Percentiles rank a stretch among this genome's conserved stretches.
phyloP scores from a whole-genome alignment of 306 rosid genomes.

The Rubus idaeus region DNA sequence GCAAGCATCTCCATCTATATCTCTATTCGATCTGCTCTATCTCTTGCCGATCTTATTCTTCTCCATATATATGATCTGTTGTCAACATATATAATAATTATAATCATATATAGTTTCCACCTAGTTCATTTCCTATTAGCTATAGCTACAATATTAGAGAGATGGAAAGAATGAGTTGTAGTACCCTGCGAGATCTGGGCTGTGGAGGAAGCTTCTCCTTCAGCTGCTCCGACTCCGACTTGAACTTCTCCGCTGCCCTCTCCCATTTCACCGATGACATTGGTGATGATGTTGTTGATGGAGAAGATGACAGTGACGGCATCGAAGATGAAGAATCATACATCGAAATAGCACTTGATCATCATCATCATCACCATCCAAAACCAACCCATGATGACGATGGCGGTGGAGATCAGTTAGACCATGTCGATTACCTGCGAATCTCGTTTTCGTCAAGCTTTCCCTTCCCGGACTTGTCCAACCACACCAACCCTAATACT shows the following conservation, averaged over 20 bases:
- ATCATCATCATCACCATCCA: slow-evolving; percentile 4
- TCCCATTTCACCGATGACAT: slow-evolving; percentile 24
- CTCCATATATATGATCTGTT: slow-evolving; percentile 1
- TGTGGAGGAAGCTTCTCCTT: slow-evolving; percentile 32
- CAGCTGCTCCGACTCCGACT: slow-evolving; percentile 18
- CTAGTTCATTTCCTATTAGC: not conserved
- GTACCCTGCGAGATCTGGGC: not conserved
- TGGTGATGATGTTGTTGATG: slow-evolving; percentile 24
- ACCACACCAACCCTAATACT: slow-evolving; percentile 4
- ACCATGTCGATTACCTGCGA: slow-evolving; percentile 30
- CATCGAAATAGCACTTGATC: slow-evolving; percentile 47
- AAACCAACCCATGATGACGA: not conserved
- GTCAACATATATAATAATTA: not conserved
- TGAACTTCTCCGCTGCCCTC: slow-evolving; percentile 19
- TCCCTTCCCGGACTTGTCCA: slow-evolving; percentile 14
- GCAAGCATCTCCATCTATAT: slow-evolving; percentile 11
- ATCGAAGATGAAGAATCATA: slow-evolving; percentile 29
- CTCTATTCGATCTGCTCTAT: not conserved
- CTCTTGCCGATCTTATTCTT: slow-evolving; percentile 16
- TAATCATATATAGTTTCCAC: not conserved
- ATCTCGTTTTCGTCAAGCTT: slow-evolving; percentile 53
- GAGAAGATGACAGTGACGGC: slow-evolving; percentile 5
- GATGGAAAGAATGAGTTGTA: slow-evolving; percentile 1
- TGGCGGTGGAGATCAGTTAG: not conserved
- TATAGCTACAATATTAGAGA: slow-evolving; percentile 1